phyloP scores from a whole-genome alignment of 164 flowering plant species.

The Chimonanthus salicifolius region DNA sequence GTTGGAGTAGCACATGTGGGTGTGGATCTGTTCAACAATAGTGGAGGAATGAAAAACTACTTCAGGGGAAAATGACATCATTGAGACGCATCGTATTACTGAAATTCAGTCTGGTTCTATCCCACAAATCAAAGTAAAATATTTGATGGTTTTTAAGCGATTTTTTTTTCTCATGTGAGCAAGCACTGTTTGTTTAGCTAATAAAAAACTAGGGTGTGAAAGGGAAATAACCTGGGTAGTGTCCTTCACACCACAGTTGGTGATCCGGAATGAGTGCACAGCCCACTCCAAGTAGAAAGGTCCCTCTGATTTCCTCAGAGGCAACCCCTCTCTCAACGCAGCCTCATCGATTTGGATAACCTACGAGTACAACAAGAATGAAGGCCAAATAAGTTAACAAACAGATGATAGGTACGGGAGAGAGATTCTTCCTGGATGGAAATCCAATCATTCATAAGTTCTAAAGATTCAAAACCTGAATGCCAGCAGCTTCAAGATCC shows the following conservation, averaged over 20 bases:
- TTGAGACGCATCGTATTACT: not conserved
- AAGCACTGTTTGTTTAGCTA: not conserved
- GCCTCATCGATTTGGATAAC: constrained; percentile 66
- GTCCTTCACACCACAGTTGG: constrained; percentile 12
- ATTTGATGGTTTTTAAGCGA: no score
- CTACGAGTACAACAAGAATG: not conserved
- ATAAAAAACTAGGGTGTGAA: not conserved
- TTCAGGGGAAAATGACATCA: not conserved
- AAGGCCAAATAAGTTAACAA: not conserved
- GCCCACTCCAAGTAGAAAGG: constrained; percentile 14
- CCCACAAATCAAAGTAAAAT: no score
- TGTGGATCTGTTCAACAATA: constrained; percentile 53
- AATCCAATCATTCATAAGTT: not conserved
- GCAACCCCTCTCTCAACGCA: constrained; percentile 23
- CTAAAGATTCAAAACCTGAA: constrained; percentile 8
- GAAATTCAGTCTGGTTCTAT: no score
- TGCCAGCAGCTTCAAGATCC: constrained; percentile 54
- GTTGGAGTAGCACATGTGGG: constrained; percentile 87
- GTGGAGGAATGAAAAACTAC: not conserved
- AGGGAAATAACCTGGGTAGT: constrained; percentile 12
- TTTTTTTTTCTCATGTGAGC: not conserved
- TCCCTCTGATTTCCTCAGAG: constrained; percentile 11
- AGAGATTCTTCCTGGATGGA: not conserved
- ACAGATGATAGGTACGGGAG: not conserved
- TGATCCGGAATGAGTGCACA: constrained; percentile 17